Conservation (phyloP, 345 rosid species). For the Syzygium grande region DNA sequence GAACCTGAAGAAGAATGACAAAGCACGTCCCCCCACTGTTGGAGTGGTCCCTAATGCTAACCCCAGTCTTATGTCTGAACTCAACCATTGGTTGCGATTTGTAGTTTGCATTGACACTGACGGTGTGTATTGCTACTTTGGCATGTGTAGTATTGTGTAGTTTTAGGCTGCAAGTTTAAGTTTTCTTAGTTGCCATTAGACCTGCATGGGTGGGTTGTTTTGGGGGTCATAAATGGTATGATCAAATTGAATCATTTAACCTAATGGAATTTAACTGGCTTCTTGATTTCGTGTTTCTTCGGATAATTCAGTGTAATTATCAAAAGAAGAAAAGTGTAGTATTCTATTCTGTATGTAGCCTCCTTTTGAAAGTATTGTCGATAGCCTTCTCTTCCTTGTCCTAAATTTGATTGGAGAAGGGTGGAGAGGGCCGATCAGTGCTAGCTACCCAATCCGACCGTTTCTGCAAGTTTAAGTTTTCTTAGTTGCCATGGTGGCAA, state of each 20-base stretch:
- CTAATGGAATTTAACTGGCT: too few relatives aligned
- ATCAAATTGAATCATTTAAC: too few relatives aligned
- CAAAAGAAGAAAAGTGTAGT: not conserved
- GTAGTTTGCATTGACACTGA: not conserved
- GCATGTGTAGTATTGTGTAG: not conserved
- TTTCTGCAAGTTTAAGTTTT: not conserved
- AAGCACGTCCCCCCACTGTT: not conserved
- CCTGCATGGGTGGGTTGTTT: too few relatives aligned
- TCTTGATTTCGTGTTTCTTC: not conserved
- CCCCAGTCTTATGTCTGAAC: not conserved
- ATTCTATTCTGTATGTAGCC: not conserved
- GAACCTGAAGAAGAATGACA: slow-evolving; percentile 53
- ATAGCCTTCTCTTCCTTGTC: not conserved
- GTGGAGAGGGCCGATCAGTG: not conserved
- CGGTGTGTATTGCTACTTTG: not conserved
- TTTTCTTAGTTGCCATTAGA: too few relatives aligned
- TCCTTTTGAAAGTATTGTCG: not conserved
- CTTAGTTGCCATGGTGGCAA: not conserved
- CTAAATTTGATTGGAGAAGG: not conserved
- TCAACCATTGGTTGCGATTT: not conserved
- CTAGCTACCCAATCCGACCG: not conserved
- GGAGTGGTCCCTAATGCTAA: not conserved
- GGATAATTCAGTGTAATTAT: not conserved
- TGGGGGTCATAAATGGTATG: too few relatives aligned
- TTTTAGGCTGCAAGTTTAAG: too few relatives aligned